Evolutionary conservation across 306 rosid species (phyloP), one percentile per base, ranked within the genome.

Genomic region (Casuarina cunninghamiana): DNA sequence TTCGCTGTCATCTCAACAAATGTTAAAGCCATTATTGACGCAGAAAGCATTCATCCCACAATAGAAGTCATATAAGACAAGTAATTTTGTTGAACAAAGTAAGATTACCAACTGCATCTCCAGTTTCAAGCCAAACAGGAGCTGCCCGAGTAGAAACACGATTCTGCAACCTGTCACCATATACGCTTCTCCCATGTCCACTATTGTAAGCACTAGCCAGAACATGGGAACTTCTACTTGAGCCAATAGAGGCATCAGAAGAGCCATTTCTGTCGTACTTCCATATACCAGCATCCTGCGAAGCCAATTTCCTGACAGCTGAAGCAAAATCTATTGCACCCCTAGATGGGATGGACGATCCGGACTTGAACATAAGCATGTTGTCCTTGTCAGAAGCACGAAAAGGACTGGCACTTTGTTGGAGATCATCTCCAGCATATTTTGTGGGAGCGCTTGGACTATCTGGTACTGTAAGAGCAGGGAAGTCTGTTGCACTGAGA

Each of bases 41-140:
- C 63, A 80, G 73, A 82, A 84, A 70, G 65, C 63, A 74, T 67
- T 51, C 45, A 32, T 57, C 73, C 79, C 73, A 81, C 51, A 83
- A 65, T 77, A 81, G 78, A 83, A 85, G 49, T 80, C 73, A 83
- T 65, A 87, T 32, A 87, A 77, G 83, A 77, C 69, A 87, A 72
- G 19, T 57, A 74, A 67, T 51, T 80, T 58, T 79, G 66, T 79
- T 76, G 82, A 76, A 79, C 80, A 77, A 71, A 55, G 73, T 85
- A 71, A 62, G 73, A 91, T 88, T 94, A 94, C 98, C 98, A 70
- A 92, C 98, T 54, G 97, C 84, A 6, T 94, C 98, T 58, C 98
- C 98, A 16, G 98, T 94, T 84, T 94, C 98, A 80, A 94, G 97
- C 98, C 98, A 94, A 74, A 88, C 85, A 15, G 98, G 97, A 69